These are phyloP conservation scores for Fusarium cyanostomum DNA, from an alignment of 2,329 filamentous ascomycete genomes.

Conservation along the genomic window DNA sequence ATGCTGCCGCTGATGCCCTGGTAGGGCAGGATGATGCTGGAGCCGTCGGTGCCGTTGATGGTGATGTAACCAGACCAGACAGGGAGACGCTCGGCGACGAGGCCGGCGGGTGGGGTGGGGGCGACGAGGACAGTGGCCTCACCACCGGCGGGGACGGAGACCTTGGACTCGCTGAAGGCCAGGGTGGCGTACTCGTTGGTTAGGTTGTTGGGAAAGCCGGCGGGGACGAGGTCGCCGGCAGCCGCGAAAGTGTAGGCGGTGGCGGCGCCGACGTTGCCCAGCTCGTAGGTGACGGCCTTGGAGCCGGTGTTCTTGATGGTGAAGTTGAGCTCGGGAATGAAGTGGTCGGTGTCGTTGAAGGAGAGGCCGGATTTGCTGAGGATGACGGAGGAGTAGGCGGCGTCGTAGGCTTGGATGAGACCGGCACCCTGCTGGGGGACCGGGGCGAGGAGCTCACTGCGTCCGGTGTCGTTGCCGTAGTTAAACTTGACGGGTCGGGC, in stretches of 20 bases:
- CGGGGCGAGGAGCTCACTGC: neutral
- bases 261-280: neutral
- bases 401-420: neutral
- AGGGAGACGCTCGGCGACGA: neutral
- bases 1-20: neutral
- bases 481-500: neutral
- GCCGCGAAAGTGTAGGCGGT: neutral
- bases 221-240: neutral
- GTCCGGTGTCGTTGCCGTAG: neutral
- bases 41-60: neutral
- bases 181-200: neutral
- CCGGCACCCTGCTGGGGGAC: neutral
- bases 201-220: neutral
- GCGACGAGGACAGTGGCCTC: neutral
- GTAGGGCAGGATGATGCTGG: neutral
- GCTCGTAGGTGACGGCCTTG: neutral
- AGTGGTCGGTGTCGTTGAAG: conserved; percentile 8
- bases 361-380: neutral
- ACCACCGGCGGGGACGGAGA: neutral
- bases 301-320: neutral
- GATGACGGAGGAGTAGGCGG: neutral
- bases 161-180: neutral
- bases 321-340: neutral
- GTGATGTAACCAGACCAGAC: neutral
- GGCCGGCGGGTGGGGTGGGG: neutral